A percentile compares a stretch with the other conserved stretches of the same genome.
These are phyloP conservation scores for Calonectria pteridis DNA, from an alignment of 2,329 filamentous ascomycete genomes.

Conservation along the genomic window DNA sequence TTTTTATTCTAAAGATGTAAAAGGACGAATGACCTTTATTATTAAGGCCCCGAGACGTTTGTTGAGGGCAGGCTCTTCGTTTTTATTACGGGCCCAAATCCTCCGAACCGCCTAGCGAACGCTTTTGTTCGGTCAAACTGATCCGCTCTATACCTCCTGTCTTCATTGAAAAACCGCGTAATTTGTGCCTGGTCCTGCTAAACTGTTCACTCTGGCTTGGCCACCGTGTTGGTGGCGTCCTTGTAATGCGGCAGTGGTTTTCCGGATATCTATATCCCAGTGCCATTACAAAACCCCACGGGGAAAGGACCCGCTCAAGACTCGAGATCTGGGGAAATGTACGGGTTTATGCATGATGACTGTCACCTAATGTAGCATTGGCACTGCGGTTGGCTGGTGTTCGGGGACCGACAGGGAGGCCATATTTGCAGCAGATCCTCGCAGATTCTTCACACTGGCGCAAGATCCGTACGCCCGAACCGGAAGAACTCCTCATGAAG, in stretches of 20 bases:
- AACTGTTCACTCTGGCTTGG: too few relatives aligned
- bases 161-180: neutral
- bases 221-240: conserved; percentile 5
- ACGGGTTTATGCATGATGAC: neutral
- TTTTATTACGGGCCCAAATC: conserved; percentile 9
- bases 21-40: neutral
- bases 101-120: neutral
- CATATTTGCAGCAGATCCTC: neutral
- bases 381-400: neutral
- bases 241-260: conserved; percentile 24
- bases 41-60: neutral
- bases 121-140: conserved; percentile 15
- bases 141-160: conserved; percentile 1
- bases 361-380: neutral
- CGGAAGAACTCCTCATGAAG: too few relatives aligned
- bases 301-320: conserved; percentile 19
- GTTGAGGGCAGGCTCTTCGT: neutral
- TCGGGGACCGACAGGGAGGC: conserved; percentile 1
- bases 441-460: neutral
- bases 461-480: neutral
- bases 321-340: conserved; percentile 9
- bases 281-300: conserved; percentile 12
- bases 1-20: neutral
- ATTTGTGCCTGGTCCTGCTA: neutral
- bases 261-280: conserved; percentile 4